Evolutionary conservation across 257 asterid genomes (phyloP), one percentile per base, ranked within the genome.

Genomic region (Lithospermum erythrorhizon): DNA sequence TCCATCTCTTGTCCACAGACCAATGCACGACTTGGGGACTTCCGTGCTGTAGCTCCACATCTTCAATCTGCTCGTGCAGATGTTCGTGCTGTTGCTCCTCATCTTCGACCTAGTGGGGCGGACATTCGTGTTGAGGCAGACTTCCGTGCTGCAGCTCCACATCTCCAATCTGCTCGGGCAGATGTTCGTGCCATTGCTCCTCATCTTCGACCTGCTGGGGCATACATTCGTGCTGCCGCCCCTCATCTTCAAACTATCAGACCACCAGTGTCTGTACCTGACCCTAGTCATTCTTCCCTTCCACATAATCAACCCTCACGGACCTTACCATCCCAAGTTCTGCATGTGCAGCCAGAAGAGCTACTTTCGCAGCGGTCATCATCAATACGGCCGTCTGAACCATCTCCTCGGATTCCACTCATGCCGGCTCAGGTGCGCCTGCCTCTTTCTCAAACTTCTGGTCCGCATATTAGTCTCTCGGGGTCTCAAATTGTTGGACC

Each of bases 191-290:
- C 49, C 14, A 18, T 18, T 3, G 49, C 49, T 41, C 49, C 49
- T 11, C 49, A 13, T 41, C 16, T 41, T 41, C 49, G 14, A 41
- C 13, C 49, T 41, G 18, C 14, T 11, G 18, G 49, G 49, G 16
- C 18, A 41, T 17, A 11, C 13, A 11, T 73, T 24, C 83, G 80
- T 63, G 70, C 83, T 64, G 71, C 68, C 10, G 82, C 84, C 59
- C 84, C 78, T 0, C 83, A 71, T 35, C 77, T 71, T 68, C 87
- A 71, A 59, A 67, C 87, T 10, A 75, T 66, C 71, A 76, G 94
- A 68, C 73, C 88, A 41, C 37, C 73, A 68, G 35, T 47, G 32
- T 47, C 64, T 23, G 27, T 59, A 0, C 21, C 62, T 30, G 55
- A 59, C 21, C 32, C 68, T 14, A 59, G 24, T 29, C 52, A 21